Conservation (phyloP, 1,284 basidiomycete species). For the Ganoderma leucocontextum region DNA sequence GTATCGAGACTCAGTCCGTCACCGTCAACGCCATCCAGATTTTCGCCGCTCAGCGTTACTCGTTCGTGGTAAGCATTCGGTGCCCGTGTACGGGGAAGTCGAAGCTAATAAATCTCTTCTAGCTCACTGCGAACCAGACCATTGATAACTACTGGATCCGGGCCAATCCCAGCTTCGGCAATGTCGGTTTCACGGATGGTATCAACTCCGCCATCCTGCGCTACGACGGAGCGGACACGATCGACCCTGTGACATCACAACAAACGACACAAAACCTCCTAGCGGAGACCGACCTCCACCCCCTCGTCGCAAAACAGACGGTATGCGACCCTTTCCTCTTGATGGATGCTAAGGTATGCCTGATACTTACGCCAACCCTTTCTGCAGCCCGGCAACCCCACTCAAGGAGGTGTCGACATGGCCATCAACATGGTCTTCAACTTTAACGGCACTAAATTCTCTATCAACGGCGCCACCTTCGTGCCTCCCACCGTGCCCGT, state of each 20-base stretch:
- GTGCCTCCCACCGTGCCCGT: slow-evolving; percentile 42
- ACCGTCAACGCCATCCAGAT: slow-evolving; percentile 45
- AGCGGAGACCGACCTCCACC: slow-evolving; percentile 40
- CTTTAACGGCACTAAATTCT: slow-evolving; percentile 33
- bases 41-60: slow-evolving; percentile 50
- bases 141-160: slow-evolving; percentile 34
- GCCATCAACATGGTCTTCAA: slow-evolving; percentile 38
- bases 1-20: slow-evolving; percentile 41
- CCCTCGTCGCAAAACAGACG: slow-evolving; percentile 15
- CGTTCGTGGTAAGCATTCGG: slow-evolving; percentile 27
- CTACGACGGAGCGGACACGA: slow-evolving; percentile 48
- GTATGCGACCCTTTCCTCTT: slow-evolving; percentile 9
- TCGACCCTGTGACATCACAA: slow-evolving; percentile 50
- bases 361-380: background rate
- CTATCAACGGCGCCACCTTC: slow-evolving; percentile 40
- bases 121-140: slow-evolving; percentile 28
- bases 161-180: slow-evolving; percentile 42
- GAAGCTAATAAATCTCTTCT: background rate
- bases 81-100: background rate
- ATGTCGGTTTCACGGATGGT: slow-evolving; percentile 45
- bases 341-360: background rate
- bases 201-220: slow-evolving; percentile 45
- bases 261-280: slow-evolving; percentile 35
- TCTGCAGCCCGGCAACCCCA: slow-evolving; percentile 39
- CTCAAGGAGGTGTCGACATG: slow-evolving; percentile 40